phyloP scores from a whole-genome alignment of 768 basidiomycete species.

The Trametes gibbosa region DNA sequence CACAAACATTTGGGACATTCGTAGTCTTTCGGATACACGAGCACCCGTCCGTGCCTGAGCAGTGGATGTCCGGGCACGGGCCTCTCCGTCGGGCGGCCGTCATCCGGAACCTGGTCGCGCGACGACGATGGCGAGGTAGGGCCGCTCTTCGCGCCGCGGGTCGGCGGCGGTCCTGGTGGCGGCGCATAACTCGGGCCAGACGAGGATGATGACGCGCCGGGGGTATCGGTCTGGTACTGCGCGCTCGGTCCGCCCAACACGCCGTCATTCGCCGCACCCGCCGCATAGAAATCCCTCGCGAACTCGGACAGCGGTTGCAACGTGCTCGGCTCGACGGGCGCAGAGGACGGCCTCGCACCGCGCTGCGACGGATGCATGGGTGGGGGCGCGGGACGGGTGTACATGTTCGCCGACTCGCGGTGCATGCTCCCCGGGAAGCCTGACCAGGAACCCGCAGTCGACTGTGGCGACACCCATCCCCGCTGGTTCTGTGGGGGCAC shows the following conservation, averaged over 20 bases:
- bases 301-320: slow-evolving; percentile 46
- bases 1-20: slow-evolving; percentile 66
- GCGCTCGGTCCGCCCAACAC: slow-evolving; percentile 13
- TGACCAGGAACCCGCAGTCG: slow-evolving; percentile 6
- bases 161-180: slow-evolving; percentile 25
- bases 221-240: slow-evolving; percentile 6
- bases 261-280: slow-evolving; percentile 32
- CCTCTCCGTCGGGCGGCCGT: slow-evolving; percentile 58
- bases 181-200: slow-evolving; percentile 30
- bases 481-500: slow-evolving; percentile 12
- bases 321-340: background rate
- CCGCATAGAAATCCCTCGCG: slow-evolving; percentile 61
- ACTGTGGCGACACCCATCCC: slow-evolving; percentile 19
- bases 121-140: background rate
- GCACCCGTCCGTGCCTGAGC: slow-evolving; percentile 53
- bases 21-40: slow-evolving; percentile 68
- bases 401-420: background rate
- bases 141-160: background rate
- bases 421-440: slow-evolving; percentile 12
- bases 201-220: background rate
- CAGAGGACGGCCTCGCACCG: slow-evolving; percentile 16
- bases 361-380: slow-evolving; percentile 13
- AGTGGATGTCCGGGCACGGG: slow-evolving; percentile 70
- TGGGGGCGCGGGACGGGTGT: background rate
- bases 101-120: slow-evolving; percentile 34